These are phyloP conservation scores for Dendrobium catenatum DNA, from an alignment of 106 monocot species.

Conservation along the genomic window DNA sequence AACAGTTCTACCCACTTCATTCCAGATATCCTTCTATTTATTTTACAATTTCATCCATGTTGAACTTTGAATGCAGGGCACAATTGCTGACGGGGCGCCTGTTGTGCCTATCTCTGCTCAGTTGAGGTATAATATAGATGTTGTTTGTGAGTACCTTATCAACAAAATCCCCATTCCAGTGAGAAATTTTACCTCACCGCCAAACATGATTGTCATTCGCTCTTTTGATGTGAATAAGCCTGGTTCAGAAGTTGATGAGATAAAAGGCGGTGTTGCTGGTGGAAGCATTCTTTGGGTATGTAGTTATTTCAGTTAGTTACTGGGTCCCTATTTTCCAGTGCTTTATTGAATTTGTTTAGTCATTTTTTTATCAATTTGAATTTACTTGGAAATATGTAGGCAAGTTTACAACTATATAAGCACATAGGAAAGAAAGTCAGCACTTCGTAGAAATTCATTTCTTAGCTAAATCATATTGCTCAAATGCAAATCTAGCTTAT, in stretches of 20 bases:
- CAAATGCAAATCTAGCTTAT: neutral
- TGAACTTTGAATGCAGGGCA: slow-evolving; percentile 49
- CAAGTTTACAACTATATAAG: neutral
- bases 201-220: slow-evolving; percentile 95
- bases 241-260: slow-evolving; percentile 95
- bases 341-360: neutral
- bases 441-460: neutral
- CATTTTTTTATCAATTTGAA: neutral
- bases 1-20: neutral
- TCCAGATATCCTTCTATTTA: neutral
- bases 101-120: slow-evolving; percentile 96
- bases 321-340: neutral
- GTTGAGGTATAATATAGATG: slow-evolving; percentile 92
- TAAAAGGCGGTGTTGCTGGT: slow-evolving; percentile 85
- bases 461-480: neutral
- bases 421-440: neutral
- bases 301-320: neutral
- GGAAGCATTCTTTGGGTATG: slow-evolving; percentile 84
- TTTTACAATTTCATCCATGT: neutral
- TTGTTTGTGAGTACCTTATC: slow-evolving; percentile 86
- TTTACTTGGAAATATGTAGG: neutral
- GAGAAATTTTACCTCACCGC: slow-evolving; percentile 70
- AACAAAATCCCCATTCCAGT: slow-evolving; percentile 87
- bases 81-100: slow-evolving; percentile 85
- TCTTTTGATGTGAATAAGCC: slow-evolving; percentile 98